Evolutionary conservation across 2,329 filamentous ascomycete genomes (phyloP), one percentile per base, ranked within the genome.

Genomic region (Penicillium sp.): DNA sequence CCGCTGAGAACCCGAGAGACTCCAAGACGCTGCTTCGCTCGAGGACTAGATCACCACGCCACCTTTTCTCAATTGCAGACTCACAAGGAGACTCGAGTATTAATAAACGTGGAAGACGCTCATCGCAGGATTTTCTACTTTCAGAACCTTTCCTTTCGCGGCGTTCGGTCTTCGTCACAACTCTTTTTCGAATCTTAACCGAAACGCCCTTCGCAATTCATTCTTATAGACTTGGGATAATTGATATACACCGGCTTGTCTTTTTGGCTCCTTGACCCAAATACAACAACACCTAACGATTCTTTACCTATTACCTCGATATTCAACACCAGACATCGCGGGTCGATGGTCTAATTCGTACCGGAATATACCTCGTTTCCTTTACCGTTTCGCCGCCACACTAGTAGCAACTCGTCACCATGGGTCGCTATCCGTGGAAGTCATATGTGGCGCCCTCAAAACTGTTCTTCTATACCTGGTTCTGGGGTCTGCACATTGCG

Each of bases 391-490:
- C 47, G 71, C 35, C 46, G 41, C 41, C 29, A 23, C 15, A 9
- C 41, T 21, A 19, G 23, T 30, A 11, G 7, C 35, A 21, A 29
- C 62, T 67, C 70, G 85, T 41, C 51, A 66, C 88, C 66, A 84
- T 82, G 76, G 87, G 71, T 63, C 55, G 61, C 55, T 58, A 64
- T 55, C 58, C 68, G 29, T 74, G 69, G 70, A 72, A 70, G 56
- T 73, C 88, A 78, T 88, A 93, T 79, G 85, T 93, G 64, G 88
- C 87, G 58, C 78, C 85, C 17, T 82, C 84, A 57, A 96, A 96
- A 77, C 75, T 96, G 60, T 63, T 90, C 52, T 97, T 96, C 78
- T 90, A 96, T 76, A 70, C 91, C 67, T 76, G 95, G 55, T 97
- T 96, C 75, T 94, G 92, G 88, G 85, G 84, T 3, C 81, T 91